phyloP scores from a whole-genome alignment of 192 early-diverging fungal species.

The Linnemannia exigua region DNA sequence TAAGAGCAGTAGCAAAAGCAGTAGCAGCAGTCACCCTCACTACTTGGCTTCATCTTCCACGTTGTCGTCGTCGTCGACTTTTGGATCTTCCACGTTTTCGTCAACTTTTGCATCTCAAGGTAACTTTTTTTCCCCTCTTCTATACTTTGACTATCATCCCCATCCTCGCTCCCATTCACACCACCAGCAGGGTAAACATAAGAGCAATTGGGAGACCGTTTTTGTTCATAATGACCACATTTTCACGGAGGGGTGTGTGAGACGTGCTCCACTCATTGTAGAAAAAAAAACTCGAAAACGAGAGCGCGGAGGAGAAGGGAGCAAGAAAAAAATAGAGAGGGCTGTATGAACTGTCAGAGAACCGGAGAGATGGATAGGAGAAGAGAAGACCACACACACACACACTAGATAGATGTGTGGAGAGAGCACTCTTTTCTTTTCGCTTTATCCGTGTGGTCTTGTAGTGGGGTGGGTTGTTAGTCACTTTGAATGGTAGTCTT shows the following conservation, averaged over 20 bases:
- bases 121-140: not conserved
- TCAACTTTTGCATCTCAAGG: not conserved
- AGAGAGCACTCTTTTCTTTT: not conserved
- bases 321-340: not conserved
- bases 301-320: not conserved
- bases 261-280: not conserved
- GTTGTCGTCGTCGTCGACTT: conserved; percentile 5
- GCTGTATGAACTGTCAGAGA: not conserved
- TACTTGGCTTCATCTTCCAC: not conserved
- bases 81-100: not conserved
- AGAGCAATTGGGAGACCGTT: not conserved
- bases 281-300: not conserved
- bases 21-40: conserved; percentile 8
- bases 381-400: not conserved
- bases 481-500: conserved; percentile 5
- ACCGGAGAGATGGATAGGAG: not conserved
- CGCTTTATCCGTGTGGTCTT: not conserved
- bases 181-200: not conserved
- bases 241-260: conserved; percentile 15
- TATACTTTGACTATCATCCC: not conserved
- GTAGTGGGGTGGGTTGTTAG: not conserved
- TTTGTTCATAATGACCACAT: conserved; percentile 17
- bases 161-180: not conserved
- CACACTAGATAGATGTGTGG: not conserved
- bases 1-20: not conserved